A percentile compares a stretch with the other conserved stretches of the same genome.
Evolutionary conservation across 352 stramenopile genomes (phyloP).

Genomic region (Aphanomyces cochlioides): DNA sequence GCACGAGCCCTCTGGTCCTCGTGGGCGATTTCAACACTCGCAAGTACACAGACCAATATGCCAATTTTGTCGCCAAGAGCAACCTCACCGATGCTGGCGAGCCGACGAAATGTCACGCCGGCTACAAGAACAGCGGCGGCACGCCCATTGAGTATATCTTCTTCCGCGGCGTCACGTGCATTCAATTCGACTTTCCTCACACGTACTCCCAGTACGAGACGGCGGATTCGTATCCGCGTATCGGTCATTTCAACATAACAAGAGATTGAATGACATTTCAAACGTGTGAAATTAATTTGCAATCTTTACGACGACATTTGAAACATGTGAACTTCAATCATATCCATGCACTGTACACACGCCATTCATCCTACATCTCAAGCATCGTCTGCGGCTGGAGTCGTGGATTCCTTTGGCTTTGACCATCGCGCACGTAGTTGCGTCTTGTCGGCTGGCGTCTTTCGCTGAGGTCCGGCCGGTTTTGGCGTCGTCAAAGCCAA

Average conservation of each 20-base stretch:
- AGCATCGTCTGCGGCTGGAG: too few relatives aligned
- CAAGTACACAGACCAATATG: slow-evolving; percentile 10
- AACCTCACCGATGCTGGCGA: background rate
- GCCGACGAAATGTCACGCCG: background rate
- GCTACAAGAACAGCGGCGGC: background rate
- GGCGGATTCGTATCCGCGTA: slow-evolving; percentile 21
- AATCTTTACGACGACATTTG: background rate
- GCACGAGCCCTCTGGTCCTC: slow-evolving; percentile 15
- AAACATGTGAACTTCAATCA: too few relatives aligned
- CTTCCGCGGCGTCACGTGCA: slow-evolving; percentile 20
- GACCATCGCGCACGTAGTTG: too few relatives aligned
- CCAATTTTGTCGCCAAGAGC: background rate
- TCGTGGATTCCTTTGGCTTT: too few relatives aligned
- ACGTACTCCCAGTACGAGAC: slow-evolving; percentile 17
- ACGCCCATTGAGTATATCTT: slow-evolving; percentile 28
- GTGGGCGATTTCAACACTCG: slow-evolving; percentile 28
- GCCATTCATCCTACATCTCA: too few relatives aligned
- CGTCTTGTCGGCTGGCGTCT: too few relatives aligned
- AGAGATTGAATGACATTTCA: background rate
- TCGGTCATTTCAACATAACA: slow-evolving; percentile 16
- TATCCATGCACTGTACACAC: too few relatives aligned
- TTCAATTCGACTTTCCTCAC: slow-evolving; percentile 26
- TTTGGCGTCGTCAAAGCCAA: too few relatives aligned
- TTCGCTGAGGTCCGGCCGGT: too few relatives aligned
- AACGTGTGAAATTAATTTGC: background rate